phyloP scores from a whole-genome alignment of 495 filamentous ascomycete species.

The Amorphotheca resinae region DNA sequence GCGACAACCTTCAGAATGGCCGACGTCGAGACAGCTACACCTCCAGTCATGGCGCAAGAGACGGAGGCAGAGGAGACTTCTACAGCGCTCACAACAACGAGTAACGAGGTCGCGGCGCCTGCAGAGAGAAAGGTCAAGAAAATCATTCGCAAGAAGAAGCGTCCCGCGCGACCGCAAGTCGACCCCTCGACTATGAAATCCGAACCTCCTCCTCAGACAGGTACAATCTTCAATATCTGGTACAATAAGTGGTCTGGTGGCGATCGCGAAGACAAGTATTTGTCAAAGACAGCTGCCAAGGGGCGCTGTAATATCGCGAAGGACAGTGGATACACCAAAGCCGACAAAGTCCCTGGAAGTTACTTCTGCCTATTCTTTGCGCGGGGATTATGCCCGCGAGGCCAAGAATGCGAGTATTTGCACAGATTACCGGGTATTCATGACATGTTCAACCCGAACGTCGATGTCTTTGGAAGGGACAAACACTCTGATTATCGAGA shows the following conservation, averaged over 20 bases:
- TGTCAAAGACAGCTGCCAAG: slow-evolving; percentile 59
- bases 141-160: slow-evolving; percentile 54
- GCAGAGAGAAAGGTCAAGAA: slow-evolving; percentile 48
- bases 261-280: slow-evolving; percentile 83
- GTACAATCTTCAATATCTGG: slow-evolving; percentile 89
- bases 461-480: slow-evolving; percentile 88
- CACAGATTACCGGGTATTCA: slow-evolving; percentile 74
- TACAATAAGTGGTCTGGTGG: slow-evolving; percentile 95
- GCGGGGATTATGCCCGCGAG: slow-evolving; percentile 67
- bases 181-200: slow-evolving; percentile 67
- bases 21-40: slow-evolving; percentile 11
- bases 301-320: slow-evolving; percentile 68
- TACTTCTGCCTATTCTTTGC: slow-evolving; percentile 95
- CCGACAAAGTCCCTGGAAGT: slow-evolving; percentile 64
- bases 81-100: slow-evolving; percentile 26
- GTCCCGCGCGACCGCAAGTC: slow-evolving; percentile 60
- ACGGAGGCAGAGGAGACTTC: slow-evolving; percentile 6
- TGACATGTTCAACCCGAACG: slow-evolving; percentile 78
- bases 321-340: slow-evolving; percentile 81
- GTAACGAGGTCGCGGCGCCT: slow-evolving; percentile 33
- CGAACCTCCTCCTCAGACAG: slow-evolving; percentile 78
- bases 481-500: slow-evolving; percentile 80
- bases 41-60: slow-evolving; percentile 13
- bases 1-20: slow-evolving; percentile 15
- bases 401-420: slow-evolving; percentile 86